phyloP scores from a whole-genome alignment of 805 yeast species.

The Wickerhamomyces ciferrii region DNA sequence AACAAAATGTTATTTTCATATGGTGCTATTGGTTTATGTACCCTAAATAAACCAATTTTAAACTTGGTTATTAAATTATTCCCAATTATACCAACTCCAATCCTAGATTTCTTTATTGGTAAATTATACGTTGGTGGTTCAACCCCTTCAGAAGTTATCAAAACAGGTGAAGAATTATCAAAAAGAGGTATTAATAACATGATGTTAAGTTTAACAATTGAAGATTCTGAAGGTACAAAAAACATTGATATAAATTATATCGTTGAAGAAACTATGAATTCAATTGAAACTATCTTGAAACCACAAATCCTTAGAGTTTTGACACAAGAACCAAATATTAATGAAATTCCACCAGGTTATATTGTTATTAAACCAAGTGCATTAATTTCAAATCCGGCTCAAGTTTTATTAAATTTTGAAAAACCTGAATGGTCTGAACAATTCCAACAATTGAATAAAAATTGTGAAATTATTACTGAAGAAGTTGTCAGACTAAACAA shows the following conservation, averaged over 20 bases:
- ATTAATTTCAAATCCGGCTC: constrained; percentile 69
- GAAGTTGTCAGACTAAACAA: constrained; percentile 49
- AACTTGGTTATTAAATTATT: constrained; percentile 57
- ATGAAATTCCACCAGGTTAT: constrained; percentile 82
- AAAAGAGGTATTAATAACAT: constrained; percentile 81
- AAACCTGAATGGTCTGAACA: constrained; percentile 43
- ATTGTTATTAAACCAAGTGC: constrained; percentile 95
- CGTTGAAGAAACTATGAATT: constrained; percentile 56
- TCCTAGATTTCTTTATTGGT: constrained; percentile 70
- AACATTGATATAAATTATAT: constrained; percentile 53
- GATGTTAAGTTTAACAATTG: constrained; percentile 94
- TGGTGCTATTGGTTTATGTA: constrained; percentile 64
- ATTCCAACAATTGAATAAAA: constrained; percentile 57
- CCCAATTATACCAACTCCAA: constrained; percentile 68
- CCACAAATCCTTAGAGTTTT: constrained; percentile 68
- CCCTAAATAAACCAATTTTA: constrained; percentile 58
- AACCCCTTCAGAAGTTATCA: constrained; percentile 58
- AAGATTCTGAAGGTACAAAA: constrained; percentile 80
- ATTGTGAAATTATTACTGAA: constrained; percentile 60
- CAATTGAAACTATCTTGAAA: constrained; percentile 61
- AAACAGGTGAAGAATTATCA: constrained; percentile 63
- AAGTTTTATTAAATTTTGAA: constrained; percentile 57
- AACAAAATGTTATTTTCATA: constrained; percentile 55
- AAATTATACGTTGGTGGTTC: constrained; percentile 92
- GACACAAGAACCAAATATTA: constrained; percentile 37